These are phyloP conservation scores for Schizosaccharomyces cryophilus DNA, from an alignment of 805 yeast species.

Conservation along the genomic window DNA sequence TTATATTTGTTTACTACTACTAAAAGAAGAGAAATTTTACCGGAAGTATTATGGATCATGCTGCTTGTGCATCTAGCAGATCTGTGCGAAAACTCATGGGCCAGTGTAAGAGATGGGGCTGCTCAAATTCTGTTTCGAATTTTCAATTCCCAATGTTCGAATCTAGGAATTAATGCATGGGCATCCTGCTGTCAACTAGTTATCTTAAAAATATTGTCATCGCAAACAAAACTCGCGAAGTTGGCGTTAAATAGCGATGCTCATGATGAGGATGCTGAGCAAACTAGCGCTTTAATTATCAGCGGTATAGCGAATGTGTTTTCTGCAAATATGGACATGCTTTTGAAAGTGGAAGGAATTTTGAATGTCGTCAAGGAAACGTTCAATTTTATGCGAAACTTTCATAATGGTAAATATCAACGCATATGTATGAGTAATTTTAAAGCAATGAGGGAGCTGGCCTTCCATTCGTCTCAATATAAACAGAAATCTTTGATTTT, in stretches of 20 bases:
- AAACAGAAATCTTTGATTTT: not conserved
- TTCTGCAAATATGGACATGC: not conserved
- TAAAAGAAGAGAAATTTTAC: not conserved
- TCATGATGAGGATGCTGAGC: not conserved
- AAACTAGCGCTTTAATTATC: not conserved
- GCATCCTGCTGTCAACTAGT: conserved; percentile 37
- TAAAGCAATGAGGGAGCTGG: not conserved
- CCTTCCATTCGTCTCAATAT: not conserved
- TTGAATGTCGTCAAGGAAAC: not conserved
- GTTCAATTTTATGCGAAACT: not conserved
- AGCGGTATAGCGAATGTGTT: not conserved
- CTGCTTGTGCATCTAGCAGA: conserved; percentile 36
- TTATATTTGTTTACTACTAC: not conserved
- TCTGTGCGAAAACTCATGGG: conserved; percentile 37
- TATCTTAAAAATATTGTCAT: conserved; percentile 19
- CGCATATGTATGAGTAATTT: not conserved
- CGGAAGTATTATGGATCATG: conserved; percentile 29
- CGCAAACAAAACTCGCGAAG: not conserved
- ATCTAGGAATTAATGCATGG: conserved; percentile 34
- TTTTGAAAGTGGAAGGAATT: not conserved
- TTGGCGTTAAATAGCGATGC: no score
- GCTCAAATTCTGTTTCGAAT: conserved; percentile 71
- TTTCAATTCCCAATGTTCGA: conserved; percentile 41
- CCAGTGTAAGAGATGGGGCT: conserved; percentile 74
- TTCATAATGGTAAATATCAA: not conserved